Conservation (phyloP, 176 grass and related monocot species). For the Lolium perenne region DNA sequence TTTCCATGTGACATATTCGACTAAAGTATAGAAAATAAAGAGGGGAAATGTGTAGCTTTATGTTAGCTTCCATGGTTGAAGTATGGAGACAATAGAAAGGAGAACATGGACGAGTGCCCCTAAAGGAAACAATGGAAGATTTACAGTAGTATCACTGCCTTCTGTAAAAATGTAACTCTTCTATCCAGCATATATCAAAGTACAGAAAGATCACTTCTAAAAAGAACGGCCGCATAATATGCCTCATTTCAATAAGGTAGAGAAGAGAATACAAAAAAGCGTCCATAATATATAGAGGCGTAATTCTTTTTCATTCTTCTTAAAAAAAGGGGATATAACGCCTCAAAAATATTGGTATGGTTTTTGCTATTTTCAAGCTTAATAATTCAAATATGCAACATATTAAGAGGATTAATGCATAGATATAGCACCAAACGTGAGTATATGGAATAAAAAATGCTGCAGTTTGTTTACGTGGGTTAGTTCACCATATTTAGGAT, state of each 20-base stretch:
- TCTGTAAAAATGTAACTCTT: background rate
- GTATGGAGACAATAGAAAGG: background rate
- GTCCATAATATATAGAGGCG: background rate
- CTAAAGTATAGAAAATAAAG: background rate
- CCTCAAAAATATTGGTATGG: background rate
- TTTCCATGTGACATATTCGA: background rate
- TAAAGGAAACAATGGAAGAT: constrained; percentile 18
- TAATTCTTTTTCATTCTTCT: background rate
- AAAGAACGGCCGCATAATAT: background rate
- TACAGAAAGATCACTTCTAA: background rate
- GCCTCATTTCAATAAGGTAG: constrained; percentile 10
- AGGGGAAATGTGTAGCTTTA: background rate
- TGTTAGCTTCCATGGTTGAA: background rate
- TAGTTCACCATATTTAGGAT: constrained; percentile 26
- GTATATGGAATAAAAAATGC: background rate
- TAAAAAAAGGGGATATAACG: background rate
- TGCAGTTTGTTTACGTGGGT: background rate
- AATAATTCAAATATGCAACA: background rate
- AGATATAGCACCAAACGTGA: constrained; percentile 2
- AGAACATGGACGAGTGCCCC: background rate
- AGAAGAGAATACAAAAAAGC: background rate
- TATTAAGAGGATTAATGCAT: background rate
- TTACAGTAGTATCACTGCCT: background rate
- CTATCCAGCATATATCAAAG: constrained; percentile 11
- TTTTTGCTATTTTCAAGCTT: constrained; percentile 20